Base-by-base conservation (phyloP, 495 filamentous ascomycete genomes). In the Aspergillus ellipticus region DNA sequence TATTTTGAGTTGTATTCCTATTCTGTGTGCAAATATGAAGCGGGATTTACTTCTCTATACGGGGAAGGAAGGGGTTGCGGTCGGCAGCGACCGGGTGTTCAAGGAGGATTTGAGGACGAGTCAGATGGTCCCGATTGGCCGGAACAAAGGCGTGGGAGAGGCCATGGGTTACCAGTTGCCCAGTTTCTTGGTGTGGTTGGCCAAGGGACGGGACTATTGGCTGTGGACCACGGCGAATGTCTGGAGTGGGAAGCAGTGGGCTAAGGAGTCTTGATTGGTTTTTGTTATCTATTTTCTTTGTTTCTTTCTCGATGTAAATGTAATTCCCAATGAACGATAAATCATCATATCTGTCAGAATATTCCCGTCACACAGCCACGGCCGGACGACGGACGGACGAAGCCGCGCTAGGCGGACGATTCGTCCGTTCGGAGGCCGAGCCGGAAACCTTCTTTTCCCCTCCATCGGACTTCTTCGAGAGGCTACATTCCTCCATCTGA, bases 141-240 rank as follows among this genome's bases (percentile, higher is more conserved):
- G 58, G 35, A 72, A 63, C 33, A 76, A 73, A 45, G 82, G 81
- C 5, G 80, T 87, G 31, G 84, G 83, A 2, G 78, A 79, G 2
- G 73, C 74, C 2, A 76, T 77, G 63, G 83, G 83, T 0, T 82
- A 59, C 49, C 57, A 60, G 42, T 4, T 86, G 51, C 84, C 84
- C 0, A 78, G 82, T 31, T 77, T 76, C 24, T 51, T 81, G 43
- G 78, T 87, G 6, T 83, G 79, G 76, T 56, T 79, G 65, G 72
- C 85, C 53, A 87, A 87, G 65, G 84, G 83, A 24, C 66, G 81
- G 55, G 81, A 86, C 63, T 87, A 86, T 56, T 80, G 81, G 73
- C 41, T 80, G 22, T 75, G 77, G 66, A 79, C 77, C 35, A 78
- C 75, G 28, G 65, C 59, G 8, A 51, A 53, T n/a, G 48, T 76